Base-by-base conservation (phyloP, 306 rosid species). In the Ormosia semicastrata region DNA sequence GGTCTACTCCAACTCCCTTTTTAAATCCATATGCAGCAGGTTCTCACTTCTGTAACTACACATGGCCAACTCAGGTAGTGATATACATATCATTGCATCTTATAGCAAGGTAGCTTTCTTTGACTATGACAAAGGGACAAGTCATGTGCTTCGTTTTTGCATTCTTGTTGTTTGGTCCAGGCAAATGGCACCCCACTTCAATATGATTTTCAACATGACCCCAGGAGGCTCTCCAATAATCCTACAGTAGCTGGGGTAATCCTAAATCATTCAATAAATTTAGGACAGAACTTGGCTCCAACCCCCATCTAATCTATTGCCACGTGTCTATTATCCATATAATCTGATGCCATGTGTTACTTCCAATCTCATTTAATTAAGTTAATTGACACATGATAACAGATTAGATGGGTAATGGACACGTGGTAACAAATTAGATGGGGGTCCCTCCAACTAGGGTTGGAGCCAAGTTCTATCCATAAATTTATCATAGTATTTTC, bases 21-120 rank as follows among this genome's bases (percentile, higher is more conserved):
- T 46, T 62, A 50, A 67, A 75, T 47, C 79, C 82, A 14, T 15
- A 63, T 70, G 75, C 65, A 10, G 54, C 66, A 17, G 81, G 69
- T 76, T 60, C 92, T 80, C 47, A 79, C 54, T 76, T 76, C 53
- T 39, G 68, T 56, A 84, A 54, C 54, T 64, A 63, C 33, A 69
- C 49, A 71, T 56, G 74, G 81, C 84, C 77, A 73, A 76, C 84
- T 40, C 87, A 80, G 89, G 90, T 86, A 85, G 68, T 41, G 36
- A 29, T 82, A 36, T 80, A 14, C 69, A 34, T 77, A 49, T 68
- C 30, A 56, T 43, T 52, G 69, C 43, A 34, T 73, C 52, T 47
- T 54, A 30, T 52, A 69, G 34, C 37, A 12, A 56, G 36, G 69
- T 37, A 72, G 5, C 79, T 72, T 72, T 67, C 52, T 75, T 83